Base-by-base conservation (phyloP, 768 basidiomycete genomes). In the Glaciozyma martinii region DNA sequence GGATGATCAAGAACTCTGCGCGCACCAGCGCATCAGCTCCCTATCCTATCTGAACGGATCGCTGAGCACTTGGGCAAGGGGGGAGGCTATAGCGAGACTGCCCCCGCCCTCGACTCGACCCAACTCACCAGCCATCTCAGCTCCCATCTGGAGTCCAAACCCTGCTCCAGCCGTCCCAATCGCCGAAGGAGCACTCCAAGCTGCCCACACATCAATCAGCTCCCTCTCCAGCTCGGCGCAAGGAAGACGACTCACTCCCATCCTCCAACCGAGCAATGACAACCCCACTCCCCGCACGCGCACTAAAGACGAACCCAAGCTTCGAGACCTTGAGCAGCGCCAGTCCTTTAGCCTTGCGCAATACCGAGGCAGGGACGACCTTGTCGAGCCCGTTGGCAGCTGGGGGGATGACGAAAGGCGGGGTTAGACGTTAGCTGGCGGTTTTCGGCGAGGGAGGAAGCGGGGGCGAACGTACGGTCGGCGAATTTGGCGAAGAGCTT, bases 111-210 rank as follows among this genome's bases (percentile, higher is more conserved):
- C n/a, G n/a, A 27, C 53, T 37, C 47, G 1, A 7, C 37, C 25
- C 37, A 32, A 15, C 29, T 32, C 10, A 32, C 19, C 27, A 19
- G 32, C 30, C 54, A 61, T 61, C 47, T 79, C 77, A 6, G 78
- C 79, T 19, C 80, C 80, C 19, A 74, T 71, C 65, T 80, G 80
- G 25, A 86, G 84, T 25, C 94, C 95, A 6, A 93, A 79, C 0
- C 94, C 94, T 7, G 93, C 74, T 0, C 94, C 94, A 19, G 87
- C 94, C 5, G 89, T 86, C 30, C 92, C 93, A 40, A 99, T 94
- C 4, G 94, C 95, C 74, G 87, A 88, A 5, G 95, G 95, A 25
- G 92, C 85, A 43, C 89, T 90, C 93, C 93, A 99, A 44, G 83
- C 88, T 91, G 65, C 62, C 47, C 57, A 62, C 16, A 21, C 33